phyloP scores from a whole-genome alignment of 148 eudicot species.

The Persicaria maculosa region DNA sequence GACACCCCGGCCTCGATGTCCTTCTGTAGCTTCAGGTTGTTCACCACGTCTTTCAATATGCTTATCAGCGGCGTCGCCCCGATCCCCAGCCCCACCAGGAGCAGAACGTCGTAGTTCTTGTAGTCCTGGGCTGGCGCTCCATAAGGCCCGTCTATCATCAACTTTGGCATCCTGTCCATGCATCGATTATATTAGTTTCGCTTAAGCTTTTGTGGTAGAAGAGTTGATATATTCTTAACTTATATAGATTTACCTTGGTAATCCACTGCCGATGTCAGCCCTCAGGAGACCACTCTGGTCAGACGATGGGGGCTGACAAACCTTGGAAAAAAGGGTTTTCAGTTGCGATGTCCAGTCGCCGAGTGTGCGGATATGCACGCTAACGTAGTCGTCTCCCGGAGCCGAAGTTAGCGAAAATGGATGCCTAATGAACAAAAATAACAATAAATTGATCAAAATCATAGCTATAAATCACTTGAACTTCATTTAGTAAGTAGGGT shows the following conservation, averaged over 20 bases:
- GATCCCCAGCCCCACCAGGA: conserved; percentile 54
- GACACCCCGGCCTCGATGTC: conserved; percentile 13
- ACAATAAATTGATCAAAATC: neutral
- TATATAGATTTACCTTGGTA: conserved; percentile 27
- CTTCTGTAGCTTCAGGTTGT: conserved; percentile 36
- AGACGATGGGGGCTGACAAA: conserved; percentile 38
- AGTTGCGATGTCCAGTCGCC: conserved; percentile 67
- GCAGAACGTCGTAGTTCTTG: conserved; percentile 46
- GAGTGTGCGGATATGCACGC: conserved; percentile 53
- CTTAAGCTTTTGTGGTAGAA: no score
- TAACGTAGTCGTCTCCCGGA: conserved; percentile 54
- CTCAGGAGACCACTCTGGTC: conserved; percentile 55
- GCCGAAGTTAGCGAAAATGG: conserved; percentile 64
- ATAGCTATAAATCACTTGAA: no score
- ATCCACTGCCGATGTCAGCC: conserved; percentile 32
- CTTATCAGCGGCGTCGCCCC: conserved; percentile 58
- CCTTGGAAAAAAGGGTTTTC: conserved; percentile 39
- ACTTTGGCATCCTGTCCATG: conserved; percentile 36
- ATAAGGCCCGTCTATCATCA: conserved; percentile 45
- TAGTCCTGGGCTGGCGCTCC: conserved; percentile 67
- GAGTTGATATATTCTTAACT: no score
- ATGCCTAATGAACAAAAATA: conserved; percentile 29
- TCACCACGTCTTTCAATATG: conserved; percentile 47
- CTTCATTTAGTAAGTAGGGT: no score
- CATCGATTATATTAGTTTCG: neutral